These are phyloP conservation scores for Ceriops tagal DNA, from an alignment of 345 rosid genomes.

Conservation along the genomic window DNA sequence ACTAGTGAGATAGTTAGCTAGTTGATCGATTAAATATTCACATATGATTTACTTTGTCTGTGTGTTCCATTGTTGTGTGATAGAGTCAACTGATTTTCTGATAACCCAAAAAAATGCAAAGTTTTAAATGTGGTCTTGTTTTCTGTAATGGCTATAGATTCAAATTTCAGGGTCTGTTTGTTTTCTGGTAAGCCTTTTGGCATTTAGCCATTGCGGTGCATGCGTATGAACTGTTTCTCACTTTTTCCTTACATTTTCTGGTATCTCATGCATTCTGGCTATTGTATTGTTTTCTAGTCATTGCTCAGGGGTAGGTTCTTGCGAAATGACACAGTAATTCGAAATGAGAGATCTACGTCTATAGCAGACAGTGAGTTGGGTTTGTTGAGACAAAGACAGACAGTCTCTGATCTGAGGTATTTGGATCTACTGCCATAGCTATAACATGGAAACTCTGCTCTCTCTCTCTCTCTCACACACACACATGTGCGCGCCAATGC, in stretches of 20 bases:
- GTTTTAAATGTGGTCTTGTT: too few species aligned
- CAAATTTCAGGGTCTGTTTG: not conserved
- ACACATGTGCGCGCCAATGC: not conserved
- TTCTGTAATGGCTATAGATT: not conserved
- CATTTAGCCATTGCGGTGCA: not conserved
- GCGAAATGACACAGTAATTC: conserved; percentile 62
- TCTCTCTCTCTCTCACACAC: not conserved
- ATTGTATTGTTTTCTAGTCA: conserved; percentile 49
- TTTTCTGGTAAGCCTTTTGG: not conserved
- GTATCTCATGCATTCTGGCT: not conserved
- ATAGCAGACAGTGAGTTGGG: conserved; percentile 84
- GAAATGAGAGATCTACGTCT: conserved; percentile 52
- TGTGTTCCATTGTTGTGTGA: not conserved
- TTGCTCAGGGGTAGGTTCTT: conserved; percentile 89
- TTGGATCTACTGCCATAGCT: conserved; percentile 6
- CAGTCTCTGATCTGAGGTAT: conserved; percentile 93
- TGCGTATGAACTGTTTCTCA: not conserved
- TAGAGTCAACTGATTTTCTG: not conserved
- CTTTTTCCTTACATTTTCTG: not conserved
- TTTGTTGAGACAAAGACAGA: conserved; percentile 75
- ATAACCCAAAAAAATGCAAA: too few species aligned
- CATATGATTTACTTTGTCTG: not conserved
- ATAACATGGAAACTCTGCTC: not conserved
- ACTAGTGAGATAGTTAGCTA: not conserved
- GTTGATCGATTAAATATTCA: not conserved